phyloP scores from a whole-genome alignment of 169 alveolate species.

The Theileria equi region DNA sequence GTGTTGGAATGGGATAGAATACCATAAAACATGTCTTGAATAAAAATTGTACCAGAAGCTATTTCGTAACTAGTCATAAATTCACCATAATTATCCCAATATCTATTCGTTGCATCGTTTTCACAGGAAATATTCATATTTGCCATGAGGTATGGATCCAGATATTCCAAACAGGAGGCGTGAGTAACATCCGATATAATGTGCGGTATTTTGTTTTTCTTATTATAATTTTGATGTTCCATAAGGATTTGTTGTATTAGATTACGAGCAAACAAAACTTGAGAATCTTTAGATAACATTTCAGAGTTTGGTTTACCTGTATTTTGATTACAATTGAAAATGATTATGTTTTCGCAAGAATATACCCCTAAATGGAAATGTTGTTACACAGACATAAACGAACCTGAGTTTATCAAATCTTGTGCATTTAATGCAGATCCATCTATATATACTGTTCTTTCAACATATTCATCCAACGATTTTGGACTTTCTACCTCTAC shows the following conservation, averaged over 20 bases:
- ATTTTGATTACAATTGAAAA: slow-evolving; percentile 41
- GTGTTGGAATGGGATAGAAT: slow-evolving; percentile 72
- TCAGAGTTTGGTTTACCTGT: slow-evolving; percentile 2
- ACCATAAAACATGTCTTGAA: slow-evolving; percentile 77
- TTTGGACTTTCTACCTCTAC: slow-evolving; percentile 34
- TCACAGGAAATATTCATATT: slow-evolving; percentile 66
- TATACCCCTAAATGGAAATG: slow-evolving; percentile 36
- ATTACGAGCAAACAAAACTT: slow-evolving; percentile 46
- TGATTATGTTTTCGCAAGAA: slow-evolving; percentile 25
- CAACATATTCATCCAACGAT: slow-evolving; percentile 43
- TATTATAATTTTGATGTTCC: slow-evolving; percentile 5
- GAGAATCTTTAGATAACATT: slow-evolving; percentile 50
- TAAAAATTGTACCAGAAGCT: slow-evolving; percentile 76
- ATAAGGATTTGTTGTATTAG: slow-evolving; percentile 13
- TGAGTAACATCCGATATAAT: slow-evolving; percentile 65
- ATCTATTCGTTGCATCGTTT: slow-evolving; percentile 67
- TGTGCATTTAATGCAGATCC: slow-evolving; percentile 69
- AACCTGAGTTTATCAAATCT: slow-evolving; percentile 64
- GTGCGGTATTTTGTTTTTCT: slow-evolving; percentile 22
- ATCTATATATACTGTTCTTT: slow-evolving; percentile 62
- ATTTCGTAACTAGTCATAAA: slow-evolving; percentile 72
- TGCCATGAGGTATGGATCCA: slow-evolving; percentile 72
- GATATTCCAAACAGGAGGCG: slow-evolving; percentile 74
- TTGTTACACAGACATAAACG: slow-evolving; percentile 41
- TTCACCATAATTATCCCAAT: slow-evolving; percentile 78